phyloP scores from a whole-genome alignment of 768 basidiomycete genomes.

The Collybiopsis luxurians region DNA sequence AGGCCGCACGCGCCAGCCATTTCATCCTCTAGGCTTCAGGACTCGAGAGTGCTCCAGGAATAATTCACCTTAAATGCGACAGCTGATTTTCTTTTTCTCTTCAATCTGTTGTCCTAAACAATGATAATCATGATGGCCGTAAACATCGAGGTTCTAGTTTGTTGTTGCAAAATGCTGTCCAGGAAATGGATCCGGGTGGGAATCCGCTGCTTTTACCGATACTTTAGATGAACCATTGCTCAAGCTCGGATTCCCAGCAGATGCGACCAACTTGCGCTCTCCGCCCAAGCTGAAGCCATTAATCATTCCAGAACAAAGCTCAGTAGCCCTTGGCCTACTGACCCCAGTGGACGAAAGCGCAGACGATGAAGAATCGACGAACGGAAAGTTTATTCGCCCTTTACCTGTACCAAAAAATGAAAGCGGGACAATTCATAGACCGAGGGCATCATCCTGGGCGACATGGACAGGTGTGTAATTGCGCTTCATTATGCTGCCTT shows the following conservation, averaged over 20 bases:
- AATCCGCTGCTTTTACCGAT: neutral
- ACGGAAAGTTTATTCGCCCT: neutral
- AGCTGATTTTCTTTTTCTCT: too few species aligned
- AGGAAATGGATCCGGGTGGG: neutral
- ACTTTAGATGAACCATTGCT: too few species aligned
- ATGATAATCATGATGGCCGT: neutral
- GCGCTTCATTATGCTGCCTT: neutral
- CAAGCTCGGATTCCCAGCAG: neutral
- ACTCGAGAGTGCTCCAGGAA: too few species aligned
- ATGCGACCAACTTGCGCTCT: neutral
- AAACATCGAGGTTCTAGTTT: neutral
- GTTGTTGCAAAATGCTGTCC: too few species aligned
- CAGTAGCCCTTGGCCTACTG: neutral
- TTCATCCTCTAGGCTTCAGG: too few species aligned
- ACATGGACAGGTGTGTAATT: neutral
- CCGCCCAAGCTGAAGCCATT: conserved; percentile 4
- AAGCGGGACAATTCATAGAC: neutral
- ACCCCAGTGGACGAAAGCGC: conserved; percentile 4
- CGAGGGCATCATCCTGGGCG: neutral
- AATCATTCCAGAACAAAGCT: neutral
- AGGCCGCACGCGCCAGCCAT: too few species aligned
- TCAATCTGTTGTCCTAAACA: too few species aligned
- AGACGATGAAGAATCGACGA: neutral
- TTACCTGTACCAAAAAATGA: neutral
- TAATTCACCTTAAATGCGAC: too few species aligned